These are phyloP conservation scores for Suillus occidentalis DNA, from an alignment of 768 basidiomycete species.

Conservation along the genomic window DNA sequence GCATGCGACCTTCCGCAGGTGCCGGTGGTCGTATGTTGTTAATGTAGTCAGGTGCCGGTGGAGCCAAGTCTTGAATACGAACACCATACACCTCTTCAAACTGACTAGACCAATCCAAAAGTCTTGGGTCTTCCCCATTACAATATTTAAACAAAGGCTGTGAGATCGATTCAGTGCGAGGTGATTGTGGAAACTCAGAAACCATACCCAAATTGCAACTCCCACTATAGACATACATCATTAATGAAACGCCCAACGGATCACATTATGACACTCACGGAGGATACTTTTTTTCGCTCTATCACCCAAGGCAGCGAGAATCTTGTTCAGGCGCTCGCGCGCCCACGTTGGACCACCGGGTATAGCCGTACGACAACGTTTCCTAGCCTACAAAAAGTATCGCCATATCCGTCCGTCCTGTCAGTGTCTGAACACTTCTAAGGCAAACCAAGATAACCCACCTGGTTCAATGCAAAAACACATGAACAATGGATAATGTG, in stretches of 20 bases:
- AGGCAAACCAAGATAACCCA: constrained; percentile 35
- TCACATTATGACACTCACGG: constrained; percentile 37
- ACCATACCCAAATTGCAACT: constrained; percentile 58
- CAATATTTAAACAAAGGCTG: constrained; percentile 69
- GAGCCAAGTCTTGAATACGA: constrained; percentile 48
- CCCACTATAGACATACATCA: constrained; percentile 50
- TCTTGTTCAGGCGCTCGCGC: constrained; percentile 38
- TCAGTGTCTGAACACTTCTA: neutral
- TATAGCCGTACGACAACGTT: constrained; percentile 30
- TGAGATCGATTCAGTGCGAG: constrained; percentile 11
- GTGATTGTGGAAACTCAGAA: constrained; percentile 31
- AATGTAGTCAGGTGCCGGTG: constrained; percentile 19
- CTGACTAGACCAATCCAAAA: constrained; percentile 59
- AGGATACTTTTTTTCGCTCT: constrained; percentile 45
- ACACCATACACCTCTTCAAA: constrained; percentile 71
- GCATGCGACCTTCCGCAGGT: constrained; percentile 26
- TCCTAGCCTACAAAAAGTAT: constrained; percentile 26
- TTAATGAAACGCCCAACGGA: constrained; percentile 14
- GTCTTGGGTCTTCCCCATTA: constrained; percentile 51
- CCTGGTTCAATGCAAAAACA: constrained; percentile 60
- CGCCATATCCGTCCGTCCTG: constrained; percentile 1
- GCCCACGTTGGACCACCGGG: constrained; percentile 33
- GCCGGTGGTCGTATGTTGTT: constrained; percentile 33
- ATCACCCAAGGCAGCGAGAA: constrained; percentile 39
- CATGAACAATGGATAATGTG: constrained; percentile 73